Conservation (phyloP, 2,329 filamentous ascomycete species). For the Arthroderma sp. region DNA sequence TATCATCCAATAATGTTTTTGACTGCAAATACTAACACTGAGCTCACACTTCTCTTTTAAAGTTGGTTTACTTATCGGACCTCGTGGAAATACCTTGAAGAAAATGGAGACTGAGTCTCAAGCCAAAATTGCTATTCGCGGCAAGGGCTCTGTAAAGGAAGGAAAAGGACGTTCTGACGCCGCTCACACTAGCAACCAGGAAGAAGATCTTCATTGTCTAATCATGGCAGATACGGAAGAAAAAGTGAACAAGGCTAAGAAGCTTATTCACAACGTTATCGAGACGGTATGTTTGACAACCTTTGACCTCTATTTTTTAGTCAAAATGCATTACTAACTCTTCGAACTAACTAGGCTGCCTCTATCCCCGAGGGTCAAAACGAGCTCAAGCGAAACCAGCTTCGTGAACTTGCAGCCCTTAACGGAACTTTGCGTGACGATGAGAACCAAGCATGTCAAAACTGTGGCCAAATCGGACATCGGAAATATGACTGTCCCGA, state of each 20-base stretch:
- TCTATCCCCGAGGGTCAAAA: conserved; percentile 98
- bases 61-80: conserved; percentile 99
- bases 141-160: conserved; percentile 99
- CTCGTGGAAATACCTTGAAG: conserved; percentile 98
- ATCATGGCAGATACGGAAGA: conserved; percentile 99
- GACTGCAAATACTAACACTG: conserved; percentile 66
- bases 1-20: conserved; percentile 17
- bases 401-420: conserved; percentile 90
- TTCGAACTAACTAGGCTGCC: conserved; percentile 53
- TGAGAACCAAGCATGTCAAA: conserved; percentile 98
- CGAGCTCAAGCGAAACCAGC: conserved; percentile 95
- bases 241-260: conserved; percentile 98
- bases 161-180: conserved; percentile 98
- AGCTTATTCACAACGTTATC: conserved; percentile 95
- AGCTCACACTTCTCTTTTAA: conserved; percentile 60
- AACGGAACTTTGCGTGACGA: conserved; percentile 99
- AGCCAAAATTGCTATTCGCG: conserved; percentile 97
- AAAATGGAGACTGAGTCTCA: conserved; percentile 98
- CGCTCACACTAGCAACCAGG: conserved; percentile 98
- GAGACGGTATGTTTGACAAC: conserved; percentile 63
- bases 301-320: background rate
- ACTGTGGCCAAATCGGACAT: conserved; percentile 96
- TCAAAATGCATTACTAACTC: conserved; percentile 17
- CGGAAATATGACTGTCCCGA: conserved; percentile 98
- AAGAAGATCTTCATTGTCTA: conserved; percentile 95